These are phyloP conservation scores for Ballota nigra DNA, from an alignment of 257 asterid species.

Conservation along the genomic window DNA sequence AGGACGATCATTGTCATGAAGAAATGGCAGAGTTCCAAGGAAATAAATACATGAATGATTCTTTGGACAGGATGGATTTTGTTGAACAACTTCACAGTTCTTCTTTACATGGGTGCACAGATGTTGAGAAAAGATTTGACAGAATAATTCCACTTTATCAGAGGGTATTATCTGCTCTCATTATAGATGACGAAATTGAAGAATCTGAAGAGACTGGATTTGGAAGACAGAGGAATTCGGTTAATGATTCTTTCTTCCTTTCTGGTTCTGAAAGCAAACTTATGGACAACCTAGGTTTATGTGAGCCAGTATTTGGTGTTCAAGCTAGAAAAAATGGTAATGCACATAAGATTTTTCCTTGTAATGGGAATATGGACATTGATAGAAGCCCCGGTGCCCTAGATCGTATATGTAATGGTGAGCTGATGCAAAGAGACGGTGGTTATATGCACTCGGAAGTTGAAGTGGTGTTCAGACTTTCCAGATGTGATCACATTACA, in stretches of 20 bases:
- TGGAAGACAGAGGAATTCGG: conserved; percentile 45
- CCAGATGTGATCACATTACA: conserved; percentile 50
- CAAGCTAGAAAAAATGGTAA: conserved; percentile 55
- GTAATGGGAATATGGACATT: conserved; percentile 47
- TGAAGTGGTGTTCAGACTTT: conserved; percentile 60
- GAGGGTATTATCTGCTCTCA: conserved; percentile 87
- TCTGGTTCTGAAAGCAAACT: conserved; percentile 43
- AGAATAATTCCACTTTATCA: conserved; percentile 71
- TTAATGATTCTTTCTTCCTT: conserved; percentile 39
- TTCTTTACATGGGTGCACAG: conserved; percentile 39
- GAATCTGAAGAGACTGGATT: conserved; percentile 71
- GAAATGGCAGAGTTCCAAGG: conserved; percentile 40
- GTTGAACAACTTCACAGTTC: conserved; percentile 51
- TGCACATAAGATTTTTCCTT: conserved; percentile 41
- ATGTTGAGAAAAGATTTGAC: conserved; percentile 41
- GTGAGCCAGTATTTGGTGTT: conserved; percentile 51
- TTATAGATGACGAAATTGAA: conserved; percentile 74
- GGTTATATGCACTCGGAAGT: conserved; percentile 60
- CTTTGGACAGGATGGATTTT: conserved; percentile 39
- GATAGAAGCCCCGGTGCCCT: conserved; percentile 35
- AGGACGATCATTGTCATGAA: conserved; percentile 52
- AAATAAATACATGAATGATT: conserved; percentile 37
- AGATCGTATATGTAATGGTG: conserved; percentile 50
- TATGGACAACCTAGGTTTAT: conserved; percentile 43
- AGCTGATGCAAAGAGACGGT: conserved; percentile 44